phyloP scores from a whole-genome alignment of 2,329 filamentous ascomycete species.

The Lachnellula arida region DNA sequence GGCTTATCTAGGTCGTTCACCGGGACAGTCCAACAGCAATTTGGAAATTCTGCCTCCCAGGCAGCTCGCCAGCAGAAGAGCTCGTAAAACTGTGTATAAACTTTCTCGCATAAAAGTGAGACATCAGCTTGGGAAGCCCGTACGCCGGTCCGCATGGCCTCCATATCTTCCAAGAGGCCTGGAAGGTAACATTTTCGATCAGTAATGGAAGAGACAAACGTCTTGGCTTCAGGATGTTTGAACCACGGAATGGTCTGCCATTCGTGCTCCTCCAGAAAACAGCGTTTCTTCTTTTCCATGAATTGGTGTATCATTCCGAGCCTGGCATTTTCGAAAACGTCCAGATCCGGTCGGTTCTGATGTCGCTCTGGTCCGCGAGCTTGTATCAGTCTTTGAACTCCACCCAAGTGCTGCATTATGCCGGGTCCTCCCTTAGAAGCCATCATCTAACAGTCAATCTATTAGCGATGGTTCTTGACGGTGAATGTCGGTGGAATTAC shows the following conservation, averaged over 20 bases:
- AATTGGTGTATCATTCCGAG: constrained; percentile 6
- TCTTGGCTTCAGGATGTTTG: constrained; percentile 11
- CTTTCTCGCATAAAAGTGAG: not conserved
- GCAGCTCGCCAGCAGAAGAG: constrained; percentile 10
- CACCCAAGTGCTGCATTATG: constrained; percentile 12
- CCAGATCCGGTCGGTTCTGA: constrained; percentile 9
- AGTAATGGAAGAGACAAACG: constrained; percentile 3
- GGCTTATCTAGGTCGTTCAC: constrained; percentile 7
- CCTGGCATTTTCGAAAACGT: constrained; percentile 8
- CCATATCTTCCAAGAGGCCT: constrained; percentile 12
- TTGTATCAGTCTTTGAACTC: constrained; percentile 11
- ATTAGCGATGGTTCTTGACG: not conserved
- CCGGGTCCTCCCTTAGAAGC: constrained; percentile 5
- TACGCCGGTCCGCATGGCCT: constrained; percentile 5
- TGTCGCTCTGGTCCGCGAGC: constrained; percentile 9
- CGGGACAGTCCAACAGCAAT: constrained; percentile 1
- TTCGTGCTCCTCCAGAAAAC: constrained; percentile 10
- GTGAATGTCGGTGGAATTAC: not conserved
- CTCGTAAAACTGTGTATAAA: constrained; percentile 1
- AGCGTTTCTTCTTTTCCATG: constrained; percentile 10
- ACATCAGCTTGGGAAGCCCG: constrained; percentile 3
- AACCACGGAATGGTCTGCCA: constrained; percentile 14
- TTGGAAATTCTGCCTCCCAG: constrained; percentile 8
- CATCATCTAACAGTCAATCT: constrained; percentile 6
- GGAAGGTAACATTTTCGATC: constrained; percentile 8